Evolutionary conservation across 2,329 filamentous ascomycete species (phyloP), one percentile per base, ranked within the genome.

Genomic region (Epichloe coenophiala): DNA sequence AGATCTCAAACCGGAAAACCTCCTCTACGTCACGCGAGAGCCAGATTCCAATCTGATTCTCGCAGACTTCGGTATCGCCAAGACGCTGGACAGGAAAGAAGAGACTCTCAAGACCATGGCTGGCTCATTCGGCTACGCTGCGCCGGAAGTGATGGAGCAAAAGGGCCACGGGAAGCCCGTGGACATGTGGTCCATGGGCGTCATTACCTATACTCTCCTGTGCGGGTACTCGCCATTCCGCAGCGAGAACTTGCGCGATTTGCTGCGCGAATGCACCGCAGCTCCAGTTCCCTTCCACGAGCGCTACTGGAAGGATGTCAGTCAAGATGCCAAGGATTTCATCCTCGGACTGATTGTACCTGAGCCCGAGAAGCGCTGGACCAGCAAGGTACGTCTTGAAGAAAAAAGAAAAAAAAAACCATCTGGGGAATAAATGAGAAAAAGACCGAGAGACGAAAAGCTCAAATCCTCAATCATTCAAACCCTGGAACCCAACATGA

Each of bases 161-260:
- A 88, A 88, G 63, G 93, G 93, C 19, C 94, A 98, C 66, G 93
- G 93, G 65, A 98, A 97, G 70, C 88, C 93, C 4, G 93, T 97
- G 36, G 93, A 98, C 65, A 95, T 98, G 88, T 98, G 93, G 93
- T 97, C 93, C 3, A 78, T 98, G 70, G 93, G 93, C 55, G 93
- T 98, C 62, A 98, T 98, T 62, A 97, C 93, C 41, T 98, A 98
- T 71, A 98, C 93, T 15, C 77, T 98, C 31, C 85, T 98, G 48
- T 98, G 94, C 65, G 93, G 93, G 59, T 98, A 98, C 73, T 96
- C 91, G 43, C 93, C 93, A 19, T 98, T 98, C 79, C 84, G 93
- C 58, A 93, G 89, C 55, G 93, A 98, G 72, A 95, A 87, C 61
- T 75, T 98, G 46, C 79, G 85, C 57, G 93, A 97, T 61, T 76